A percentile compares a stretch with the other conserved stretches of the same genome.
Conservation (phyloP, 2,329 filamentous ascomycete genomes). For the Corinectria fuckeliana region DNA sequence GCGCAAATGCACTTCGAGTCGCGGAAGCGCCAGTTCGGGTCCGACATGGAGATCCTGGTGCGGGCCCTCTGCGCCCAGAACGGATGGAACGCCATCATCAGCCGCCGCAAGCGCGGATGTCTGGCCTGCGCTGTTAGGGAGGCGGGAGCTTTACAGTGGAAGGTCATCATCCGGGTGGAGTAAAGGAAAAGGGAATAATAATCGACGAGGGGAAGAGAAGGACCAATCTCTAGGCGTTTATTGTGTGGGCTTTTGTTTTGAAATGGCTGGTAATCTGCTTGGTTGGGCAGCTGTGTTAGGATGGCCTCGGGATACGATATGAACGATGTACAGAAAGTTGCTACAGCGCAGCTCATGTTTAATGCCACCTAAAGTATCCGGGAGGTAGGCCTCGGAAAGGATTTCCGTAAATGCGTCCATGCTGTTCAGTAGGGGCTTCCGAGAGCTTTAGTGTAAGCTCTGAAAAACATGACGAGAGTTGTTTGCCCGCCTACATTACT, state of each 20-base stretch:
- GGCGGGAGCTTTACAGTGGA: conserved; percentile 73
- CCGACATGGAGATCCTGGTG: conserved; percentile 73
- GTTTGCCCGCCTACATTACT: background rate
- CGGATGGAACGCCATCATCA: conserved; percentile 77
- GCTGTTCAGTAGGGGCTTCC: background rate
- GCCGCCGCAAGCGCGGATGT: conserved; percentile 70
- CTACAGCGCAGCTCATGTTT: conserved; percentile 4
- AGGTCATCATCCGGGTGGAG: conserved; percentile 68
- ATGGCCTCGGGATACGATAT: conserved; percentile 9
- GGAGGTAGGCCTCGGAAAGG: background rate
- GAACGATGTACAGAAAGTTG: conserved; percentile 4
- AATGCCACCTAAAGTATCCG: background rate
- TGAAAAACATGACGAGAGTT: background rate
- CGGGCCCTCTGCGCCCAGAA: conserved; percentile 76
- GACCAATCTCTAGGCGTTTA: conserved; percentile 11
- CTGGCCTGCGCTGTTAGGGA: conserved; percentile 77
- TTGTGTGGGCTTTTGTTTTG: background rate
- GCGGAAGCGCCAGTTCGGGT: conserved; percentile 63
- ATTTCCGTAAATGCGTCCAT: background rate
- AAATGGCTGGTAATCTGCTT: conserved; percentile 1
- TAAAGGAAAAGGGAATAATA: conserved; percentile 35
- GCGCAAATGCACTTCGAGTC: conserved; percentile 64
- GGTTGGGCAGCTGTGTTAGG: background rate
- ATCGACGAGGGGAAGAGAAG: background rate
- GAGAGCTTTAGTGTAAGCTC: background rate